Conservation (phyloP, 1,284 basidiomycete species). For the Agroathelia rolfsii region DNA sequence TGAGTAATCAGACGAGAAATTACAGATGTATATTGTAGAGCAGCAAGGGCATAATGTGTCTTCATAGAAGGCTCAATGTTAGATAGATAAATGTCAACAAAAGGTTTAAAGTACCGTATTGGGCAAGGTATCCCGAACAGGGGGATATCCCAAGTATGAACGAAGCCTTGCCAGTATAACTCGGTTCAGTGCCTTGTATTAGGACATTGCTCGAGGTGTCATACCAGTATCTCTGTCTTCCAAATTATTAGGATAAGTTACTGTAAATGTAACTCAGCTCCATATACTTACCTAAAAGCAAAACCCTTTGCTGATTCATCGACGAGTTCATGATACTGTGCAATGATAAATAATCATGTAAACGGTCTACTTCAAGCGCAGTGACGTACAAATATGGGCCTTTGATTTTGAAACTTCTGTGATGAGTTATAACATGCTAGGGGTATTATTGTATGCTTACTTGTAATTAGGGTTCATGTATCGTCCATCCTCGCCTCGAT, state of each 20-base stretch:
- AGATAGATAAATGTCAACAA: too few species aligned
- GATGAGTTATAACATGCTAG: constrained; percentile 19
- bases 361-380: background rate
- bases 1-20: constrained; percentile 75
- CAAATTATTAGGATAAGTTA: background rate
- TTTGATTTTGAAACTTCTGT: constrained; percentile 13
- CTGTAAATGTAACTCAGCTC: constrained; percentile 3
- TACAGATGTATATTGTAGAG: constrained; percentile 62
- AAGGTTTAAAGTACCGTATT: too few species aligned
- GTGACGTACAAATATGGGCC: constrained; percentile 45
- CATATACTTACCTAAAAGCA: constrained; percentile 45
- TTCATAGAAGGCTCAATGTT: too few species aligned
- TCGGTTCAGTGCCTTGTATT: constrained; percentile 20
- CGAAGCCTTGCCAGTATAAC: constrained; percentile 48
- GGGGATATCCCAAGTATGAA: constrained; percentile 76
- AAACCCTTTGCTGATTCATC: constrained; percentile 58
- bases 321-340: constrained; percentile 72
- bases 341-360: constrained; percentile 6
- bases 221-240: constrained; percentile 74
- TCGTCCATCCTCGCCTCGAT: constrained; percentile 72
- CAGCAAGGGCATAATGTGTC: constrained; percentile 78
- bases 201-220: constrained; percentile 9
- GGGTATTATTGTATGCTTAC: too few species aligned
- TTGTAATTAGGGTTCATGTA: constrained; percentile 90
- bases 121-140: constrained; percentile 68